These are phyloP conservation scores for Lotmaria passim DNA, from an alignment of 208 protist species.

Conservation along the genomic window DNA sequence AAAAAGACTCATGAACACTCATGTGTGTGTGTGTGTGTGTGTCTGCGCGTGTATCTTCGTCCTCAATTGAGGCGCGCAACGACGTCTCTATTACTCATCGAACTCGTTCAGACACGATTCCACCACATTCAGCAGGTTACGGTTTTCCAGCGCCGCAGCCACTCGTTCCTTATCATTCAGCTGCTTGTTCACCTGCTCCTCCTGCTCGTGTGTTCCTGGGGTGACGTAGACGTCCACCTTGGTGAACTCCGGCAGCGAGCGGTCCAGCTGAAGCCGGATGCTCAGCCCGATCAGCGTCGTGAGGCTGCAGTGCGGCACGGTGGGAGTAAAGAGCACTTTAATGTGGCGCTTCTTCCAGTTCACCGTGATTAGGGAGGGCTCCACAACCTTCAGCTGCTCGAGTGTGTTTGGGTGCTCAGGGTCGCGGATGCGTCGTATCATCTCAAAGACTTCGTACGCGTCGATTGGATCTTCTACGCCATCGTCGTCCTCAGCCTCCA, in stretches of 20 bases:
- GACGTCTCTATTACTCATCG: constrained; percentile 42
- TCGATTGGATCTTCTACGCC: constrained; percentile 89
- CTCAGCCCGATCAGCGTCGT: constrained; percentile 98
- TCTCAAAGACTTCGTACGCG: constrained; percentile 94
- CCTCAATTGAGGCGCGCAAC: no score
- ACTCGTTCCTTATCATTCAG: constrained; percentile 99
- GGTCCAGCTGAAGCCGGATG: constrained; percentile 96
- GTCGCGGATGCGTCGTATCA: constrained; percentile 97
- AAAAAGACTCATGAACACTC: no score
- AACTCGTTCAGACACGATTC: constrained; percentile 86
- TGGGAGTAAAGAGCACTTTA: constrained; percentile 97
- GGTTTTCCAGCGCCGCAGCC: constrained; percentile 97
- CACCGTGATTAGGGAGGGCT: constrained; percentile 90
- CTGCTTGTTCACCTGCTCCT: constrained; percentile 98
- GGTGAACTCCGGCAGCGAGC: constrained; percentile 93
- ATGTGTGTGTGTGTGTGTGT: no score
- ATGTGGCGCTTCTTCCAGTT: constrained; percentile 78
- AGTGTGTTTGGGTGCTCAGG: constrained; percentile 98
- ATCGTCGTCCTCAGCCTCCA: constrained; percentile 59
- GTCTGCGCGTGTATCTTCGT: neutral
- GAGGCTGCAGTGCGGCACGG: constrained; percentile 98
- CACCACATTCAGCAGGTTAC: constrained; percentile 83
- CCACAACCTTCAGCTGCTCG: constrained; percentile 97
- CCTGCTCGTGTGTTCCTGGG: constrained; percentile 94
- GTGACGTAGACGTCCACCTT: constrained; percentile 95